Percentiles rank a stretch among this genome's conserved stretches.
These are phyloP conservation scores for Tolypocladium pustulatum DNA, from an alignment of 2,329 filamentous ascomycete genomes.

Conservation along the genomic window DNA sequence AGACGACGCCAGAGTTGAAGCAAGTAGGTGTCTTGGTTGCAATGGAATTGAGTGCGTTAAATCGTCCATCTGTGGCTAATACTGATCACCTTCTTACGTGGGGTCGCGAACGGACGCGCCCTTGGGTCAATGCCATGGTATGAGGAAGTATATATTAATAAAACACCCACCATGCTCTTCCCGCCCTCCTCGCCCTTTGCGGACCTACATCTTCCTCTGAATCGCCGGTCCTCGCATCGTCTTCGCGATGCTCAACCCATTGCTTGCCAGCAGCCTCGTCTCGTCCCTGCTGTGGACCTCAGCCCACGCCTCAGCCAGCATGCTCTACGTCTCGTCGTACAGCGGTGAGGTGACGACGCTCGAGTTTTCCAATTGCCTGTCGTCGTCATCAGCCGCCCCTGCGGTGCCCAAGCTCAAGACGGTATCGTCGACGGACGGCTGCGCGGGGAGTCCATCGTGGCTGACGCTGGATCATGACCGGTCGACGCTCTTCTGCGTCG, in stretches of 20 bases:
- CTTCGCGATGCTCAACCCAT: background rate
- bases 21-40: background rate
- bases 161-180: background rate
- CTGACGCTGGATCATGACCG: slow-evolving; percentile 42
- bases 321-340: slow-evolving; percentile 40
- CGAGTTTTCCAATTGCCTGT: slow-evolving; percentile 18
- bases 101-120: background rate
- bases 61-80: no score
- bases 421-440: slow-evolving; percentile 32
- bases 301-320: slow-evolving; percentile 9
- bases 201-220: background rate
- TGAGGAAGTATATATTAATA: background rate
- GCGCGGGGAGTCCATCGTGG: slow-evolving; percentile 48
- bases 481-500: slow-evolving; percentile 45
- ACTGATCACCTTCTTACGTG: background rate
- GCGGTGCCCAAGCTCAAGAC: slow-evolving; percentile 23
- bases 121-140: background rate
- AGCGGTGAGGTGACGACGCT: slow-evolving; percentile 37
- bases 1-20: background rate
- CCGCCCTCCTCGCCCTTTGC: background rate
- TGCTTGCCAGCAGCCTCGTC: background rate
- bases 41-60: background rate
- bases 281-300: background rate
- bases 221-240: background rate
- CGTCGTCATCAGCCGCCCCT: background rate